Base-by-base conservation (phyloP, 1,284 basidiomycete species). In the Irpex rosettiformis region DNA sequence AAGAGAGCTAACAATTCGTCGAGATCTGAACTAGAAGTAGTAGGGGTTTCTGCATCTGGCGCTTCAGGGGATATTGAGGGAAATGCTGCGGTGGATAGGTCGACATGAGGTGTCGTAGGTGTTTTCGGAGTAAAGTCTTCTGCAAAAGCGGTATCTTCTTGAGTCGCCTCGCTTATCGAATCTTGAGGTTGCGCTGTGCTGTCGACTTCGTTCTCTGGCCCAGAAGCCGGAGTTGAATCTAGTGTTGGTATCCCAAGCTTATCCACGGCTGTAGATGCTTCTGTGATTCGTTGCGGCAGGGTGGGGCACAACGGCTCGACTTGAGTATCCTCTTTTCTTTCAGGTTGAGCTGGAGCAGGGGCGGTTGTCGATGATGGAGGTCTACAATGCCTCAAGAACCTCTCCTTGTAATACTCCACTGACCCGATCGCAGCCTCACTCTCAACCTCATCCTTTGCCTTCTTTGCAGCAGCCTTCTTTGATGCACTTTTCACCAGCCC, bases 401-500 rank as follows among this genome's bases (percentile, higher is more conserved):
- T 59, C 11, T 58, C 60, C n/a, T 49, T 24, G 27, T 61, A 62
- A 28, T 62, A 58, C 53, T 59, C 58, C 40, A 62, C 56, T 28
- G 61, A 57, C 2, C 58, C 58, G 11, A 60, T 52, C 8, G 56
- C 30, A 18, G 49, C 37, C 13, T 51, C 16, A 25, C 25, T 51
- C n/a, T 13, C 16, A 27, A 13, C 48, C 30, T 54, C 56, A 1
- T 48, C 40, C 40, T 43, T 45, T 22, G 52, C 60, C 54, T 63
- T 65, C 57, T 69, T 70, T 37, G 67, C 64, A 8, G 68, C 68
- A 6, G 69, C 71, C 60, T 72, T 72, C 47, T 66, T 63, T 27
- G 67, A 66, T 7, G 88, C 88, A 56, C 70, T 73, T 65, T 83
- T 84, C 56, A 90, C 79, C 5, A 90, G 71, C 21, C 74, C 73